Base-by-base conservation (phyloP, 768 basidiomycete genomes). In the Gloeophyllum trabeum region DNA sequence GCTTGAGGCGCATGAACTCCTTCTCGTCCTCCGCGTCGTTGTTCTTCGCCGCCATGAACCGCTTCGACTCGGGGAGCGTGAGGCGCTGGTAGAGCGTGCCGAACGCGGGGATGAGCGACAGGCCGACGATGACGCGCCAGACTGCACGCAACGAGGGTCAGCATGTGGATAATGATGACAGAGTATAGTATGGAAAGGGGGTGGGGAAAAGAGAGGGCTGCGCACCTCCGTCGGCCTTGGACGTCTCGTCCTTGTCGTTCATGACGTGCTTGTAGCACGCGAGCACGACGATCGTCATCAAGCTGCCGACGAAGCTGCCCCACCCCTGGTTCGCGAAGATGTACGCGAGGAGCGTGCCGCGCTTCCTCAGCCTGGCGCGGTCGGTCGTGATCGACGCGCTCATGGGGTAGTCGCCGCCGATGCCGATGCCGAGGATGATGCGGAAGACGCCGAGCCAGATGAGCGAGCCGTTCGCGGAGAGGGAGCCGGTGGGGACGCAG, bases 351-450 rank as follows among this genome's bases (percentile, higher is more conserved):
- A 88, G 68, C 0, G 79, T 79, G 0, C 85, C 85, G 13, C 81
- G 71, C 39, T 81, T 76, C 26, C 73, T 65, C 28, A 85, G 54
- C 47, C 71, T 71, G 4, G 82, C 69, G 12, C 81, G 70, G 50
- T 88, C 84, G 4, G 73, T 73, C 7, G 79, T 73, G 44, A 85
- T 64, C 6, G 73, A 73, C 0, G 83, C 81, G 7, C 72, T 76
- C 81, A 86, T 80, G 2, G 83, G 81, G 52, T 85, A 85, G 56
- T 86, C 86, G 2, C 81, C 85, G 13, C 83, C 86, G 1, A 88
- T 76, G 19, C 85, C 86, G 14, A 89, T 61, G 0, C 86, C 86
- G 25, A 88, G 73, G 5, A 88, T 51, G 41, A 87, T 79, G 10
- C 86, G 79, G 53, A 73, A 86, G 3, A 79, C 50, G 13, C 65